Conservation (phyloP, 306 rosid species). For the Prosopis cineraria region DNA sequence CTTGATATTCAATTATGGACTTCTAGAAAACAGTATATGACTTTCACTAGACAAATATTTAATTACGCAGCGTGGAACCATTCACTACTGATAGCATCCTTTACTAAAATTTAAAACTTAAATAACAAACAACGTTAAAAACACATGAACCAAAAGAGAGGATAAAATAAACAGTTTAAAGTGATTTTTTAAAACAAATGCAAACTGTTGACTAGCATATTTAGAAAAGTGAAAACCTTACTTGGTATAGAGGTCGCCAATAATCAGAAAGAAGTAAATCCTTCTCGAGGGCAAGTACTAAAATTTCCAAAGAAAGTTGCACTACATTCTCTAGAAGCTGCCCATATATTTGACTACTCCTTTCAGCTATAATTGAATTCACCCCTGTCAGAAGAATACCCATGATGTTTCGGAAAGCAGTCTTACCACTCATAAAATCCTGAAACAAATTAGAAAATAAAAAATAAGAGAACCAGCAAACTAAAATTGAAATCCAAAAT, state of each 20-base stretch:
- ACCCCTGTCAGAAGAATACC: constrained; percentile 88
- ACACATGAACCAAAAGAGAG: not conserved
- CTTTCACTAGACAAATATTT: not conserved
- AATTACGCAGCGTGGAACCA: not conserved
- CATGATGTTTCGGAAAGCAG: constrained; percentile 88
- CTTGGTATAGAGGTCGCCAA: constrained; percentile 97
- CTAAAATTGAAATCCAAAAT: constrained; percentile 17
- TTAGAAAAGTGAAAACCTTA: constrained; percentile 31
- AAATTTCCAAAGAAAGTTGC: constrained; percentile 85
- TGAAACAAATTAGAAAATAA: constrained; percentile 39
- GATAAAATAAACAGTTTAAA: constrained; percentile 17
- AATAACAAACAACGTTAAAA: not conserved
- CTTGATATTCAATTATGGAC: not conserved
- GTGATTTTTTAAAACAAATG: not conserved
- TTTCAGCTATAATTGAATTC: constrained; percentile 68
- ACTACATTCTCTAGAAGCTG: constrained; percentile 88
- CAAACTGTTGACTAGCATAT: not conserved
- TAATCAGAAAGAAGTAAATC: constrained; percentile 88
- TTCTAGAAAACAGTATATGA: not conserved
- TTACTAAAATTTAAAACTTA: not conserved
- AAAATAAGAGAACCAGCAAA: not conserved
- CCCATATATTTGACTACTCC: constrained; percentile 78
- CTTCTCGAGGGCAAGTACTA: constrained; percentile 78
- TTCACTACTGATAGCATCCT: not conserved
- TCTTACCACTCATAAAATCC: constrained; percentile 99